A percentile compares a stretch with the other conserved stretches of the same genome.
phyloP scores from a whole-genome alignment of 2,329 filamentous ascomycete species.

The Alternaria panax region DNA sequence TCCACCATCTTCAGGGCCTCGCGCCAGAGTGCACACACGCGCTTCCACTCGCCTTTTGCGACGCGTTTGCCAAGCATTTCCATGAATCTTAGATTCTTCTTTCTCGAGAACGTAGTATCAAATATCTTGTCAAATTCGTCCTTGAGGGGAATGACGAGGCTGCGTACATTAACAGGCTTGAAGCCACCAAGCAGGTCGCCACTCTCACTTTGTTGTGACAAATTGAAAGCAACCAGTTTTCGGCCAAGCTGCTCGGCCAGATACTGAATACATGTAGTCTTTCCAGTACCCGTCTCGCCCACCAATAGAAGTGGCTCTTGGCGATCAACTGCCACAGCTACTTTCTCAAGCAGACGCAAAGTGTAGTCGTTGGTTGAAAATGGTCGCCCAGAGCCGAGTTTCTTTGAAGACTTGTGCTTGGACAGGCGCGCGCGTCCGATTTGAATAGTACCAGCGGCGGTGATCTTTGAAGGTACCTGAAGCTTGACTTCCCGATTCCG shows the following conservation, averaged over 20 bases:
- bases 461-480: conserved; percentile 50
- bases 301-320: conserved; percentile 92
- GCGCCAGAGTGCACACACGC: conserved; percentile 83
- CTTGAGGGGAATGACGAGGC: conserved; percentile 84
- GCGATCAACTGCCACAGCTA: conserved; percentile 80
- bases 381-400: conserved; percentile 51
- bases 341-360: conserved; percentile 83
- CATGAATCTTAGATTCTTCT: conserved; percentile 83
- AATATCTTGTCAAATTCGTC: conserved; percentile 95
- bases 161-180: conserved; percentile 92
- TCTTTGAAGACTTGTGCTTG: conserved; percentile 56
- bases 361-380: conserved; percentile 93
- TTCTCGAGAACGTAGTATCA: conserved; percentile 81
- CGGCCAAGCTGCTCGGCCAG: conserved; percentile 83
- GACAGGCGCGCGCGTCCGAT: conserved; percentile 55
- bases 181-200: conserved; percentile 96
- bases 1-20: conserved; percentile 90
- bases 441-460: conserved; percentile 36
- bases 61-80: conserved; percentile 81
- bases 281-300: conserved; percentile 98
- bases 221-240: conserved; percentile 89
- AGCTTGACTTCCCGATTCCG: conserved; percentile 72
- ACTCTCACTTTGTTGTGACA: conserved; percentile 97
- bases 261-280: conserved; percentile 95
- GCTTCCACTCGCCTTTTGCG: conserved; percentile 84